phyloP scores from a whole-genome alignment of 2,329 filamentous ascomycete species.

The Chaetoscypha palmicola region DNA sequence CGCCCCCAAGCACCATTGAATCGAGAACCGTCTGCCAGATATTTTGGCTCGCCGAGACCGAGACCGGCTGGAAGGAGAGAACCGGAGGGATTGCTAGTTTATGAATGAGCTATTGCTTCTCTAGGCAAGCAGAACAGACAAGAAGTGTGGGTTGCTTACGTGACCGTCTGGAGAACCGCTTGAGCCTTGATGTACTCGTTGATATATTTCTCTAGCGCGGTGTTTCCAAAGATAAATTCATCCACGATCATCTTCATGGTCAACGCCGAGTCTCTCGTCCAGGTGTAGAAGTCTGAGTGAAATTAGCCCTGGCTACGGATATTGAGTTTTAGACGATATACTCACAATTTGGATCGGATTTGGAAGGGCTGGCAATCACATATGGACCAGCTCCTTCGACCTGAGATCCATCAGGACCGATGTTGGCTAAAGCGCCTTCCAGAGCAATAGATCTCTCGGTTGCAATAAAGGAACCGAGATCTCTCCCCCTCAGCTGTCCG shows the following conservation, averaged over 20 bases:
- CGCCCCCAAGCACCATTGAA: conserved; percentile 55
- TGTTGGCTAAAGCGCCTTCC: conserved; percentile 47
- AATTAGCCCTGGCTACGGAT: conserved; percentile 7
- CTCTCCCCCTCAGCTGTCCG: conserved; percentile 9
- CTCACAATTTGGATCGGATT: conserved; percentile 46
- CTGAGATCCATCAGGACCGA: conserved; percentile 43
- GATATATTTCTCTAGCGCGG: conserved; percentile 42
- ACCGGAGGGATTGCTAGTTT: conserved; percentile 44
- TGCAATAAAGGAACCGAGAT: conserved; percentile 35
- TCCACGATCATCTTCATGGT: conserved; percentile 64
- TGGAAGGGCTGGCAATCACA: conserved; percentile 48
- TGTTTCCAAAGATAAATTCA: conserved; percentile 49
- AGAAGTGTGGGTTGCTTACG: too few species aligned
- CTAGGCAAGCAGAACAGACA: neutral
- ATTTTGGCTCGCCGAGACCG: conserved; percentile 67
- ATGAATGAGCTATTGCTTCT: neutral
- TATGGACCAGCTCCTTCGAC: conserved; percentile 42
- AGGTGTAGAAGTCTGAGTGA: conserved; percentile 63
- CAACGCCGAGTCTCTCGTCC: conserved; percentile 69
- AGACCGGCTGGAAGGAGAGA: conserved; percentile 35
- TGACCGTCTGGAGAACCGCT: conserved; percentile 47
- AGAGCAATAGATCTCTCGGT: conserved; percentile 41
- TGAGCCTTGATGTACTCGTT: conserved; percentile 63
- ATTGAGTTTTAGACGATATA: conserved; percentile 3
- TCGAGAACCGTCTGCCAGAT: conserved; percentile 52